These are phyloP conservation scores for Solanum tarapatanum DNA, from an alignment of 257 asterid species.

Conservation along the genomic window DNA sequence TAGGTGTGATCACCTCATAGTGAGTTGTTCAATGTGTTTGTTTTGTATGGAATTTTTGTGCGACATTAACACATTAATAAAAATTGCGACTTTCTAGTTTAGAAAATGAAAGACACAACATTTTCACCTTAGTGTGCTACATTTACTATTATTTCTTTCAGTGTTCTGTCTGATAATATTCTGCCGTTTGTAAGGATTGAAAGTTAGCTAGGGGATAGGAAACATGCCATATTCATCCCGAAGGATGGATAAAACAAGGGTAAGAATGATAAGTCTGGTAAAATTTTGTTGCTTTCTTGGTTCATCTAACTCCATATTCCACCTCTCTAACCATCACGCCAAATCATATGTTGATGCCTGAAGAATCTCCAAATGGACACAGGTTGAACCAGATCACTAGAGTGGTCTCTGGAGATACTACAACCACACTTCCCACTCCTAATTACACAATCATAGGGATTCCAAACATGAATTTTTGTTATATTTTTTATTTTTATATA, in stretches of 20 bases:
- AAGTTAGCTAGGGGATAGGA: not conserved
- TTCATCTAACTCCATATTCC: not conserved
- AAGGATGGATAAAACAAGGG: not conserved
- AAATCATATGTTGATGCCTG: not conserved
- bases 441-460: not conserved
- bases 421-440: not conserved
- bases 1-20: not conserved
- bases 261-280: not conserved
- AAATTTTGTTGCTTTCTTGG: not conserved
- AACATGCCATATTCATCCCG: not conserved
- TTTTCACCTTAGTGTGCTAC: not conserved
- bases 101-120: not conserved
- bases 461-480: not conserved
- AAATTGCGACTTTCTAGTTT: not conserved
- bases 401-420: not conserved
- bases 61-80: not conserved
- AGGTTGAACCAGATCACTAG: not conserved
- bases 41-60: not conserved
- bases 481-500: not conserved
- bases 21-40: not conserved
- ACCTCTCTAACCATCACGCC: not conserved
- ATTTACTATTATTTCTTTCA: not conserved
- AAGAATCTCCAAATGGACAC: not conserved
- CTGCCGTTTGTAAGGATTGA: not conserved
- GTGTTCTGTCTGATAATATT: not conserved